A percentile compares a stretch with the other conserved stretches of the same genome.
phyloP scores from a whole-genome alignment of 202 grass and related monocot genomes.

The Brachypodium distachyon region DNA sequence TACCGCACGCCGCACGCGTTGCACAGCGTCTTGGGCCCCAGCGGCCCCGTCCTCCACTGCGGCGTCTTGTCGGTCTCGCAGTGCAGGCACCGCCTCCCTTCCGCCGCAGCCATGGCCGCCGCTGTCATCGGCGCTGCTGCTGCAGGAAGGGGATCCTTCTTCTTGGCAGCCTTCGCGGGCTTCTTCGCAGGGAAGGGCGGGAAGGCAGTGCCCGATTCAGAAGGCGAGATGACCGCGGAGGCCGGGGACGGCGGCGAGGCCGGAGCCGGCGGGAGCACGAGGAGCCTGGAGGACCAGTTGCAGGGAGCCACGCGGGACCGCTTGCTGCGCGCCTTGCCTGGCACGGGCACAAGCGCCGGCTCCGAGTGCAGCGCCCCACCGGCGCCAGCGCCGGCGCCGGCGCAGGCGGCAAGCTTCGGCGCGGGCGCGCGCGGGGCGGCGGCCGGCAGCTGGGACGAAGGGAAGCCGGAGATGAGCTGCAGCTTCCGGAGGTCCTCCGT shows the following conservation, averaged over 20 bases:
- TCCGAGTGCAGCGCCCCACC: conserved; percentile 12
- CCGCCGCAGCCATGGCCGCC: background rate
- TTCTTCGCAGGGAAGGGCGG: conserved; percentile 39
- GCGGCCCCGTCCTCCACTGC: conserved; percentile 84
- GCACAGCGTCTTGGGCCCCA: conserved; percentile 93
- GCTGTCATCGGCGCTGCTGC: background rate
- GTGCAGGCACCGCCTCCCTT: conserved; percentile 73
- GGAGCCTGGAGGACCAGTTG: conserved; percentile 58
- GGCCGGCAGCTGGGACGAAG: background rate
- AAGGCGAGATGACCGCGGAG: conserved; percentile 29
- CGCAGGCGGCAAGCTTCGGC: too few species aligned
- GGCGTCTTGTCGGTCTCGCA: conserved; percentile 96
- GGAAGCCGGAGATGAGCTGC: conserved; percentile 63
- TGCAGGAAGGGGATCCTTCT: conserved; percentile 15
- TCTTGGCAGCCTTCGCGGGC: conserved; percentile 41
- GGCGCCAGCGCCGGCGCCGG: background rate
- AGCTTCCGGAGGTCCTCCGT: conserved; percentile 74
- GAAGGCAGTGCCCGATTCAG: conserved; percentile 22
- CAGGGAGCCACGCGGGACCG: conserved; percentile 54
- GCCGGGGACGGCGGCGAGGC: conserved; percentile 19
- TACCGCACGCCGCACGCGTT: conserved; percentile 89
- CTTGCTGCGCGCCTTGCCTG: conserved; percentile 75
- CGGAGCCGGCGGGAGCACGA: conserved; percentile 29
- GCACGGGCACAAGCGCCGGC: conserved; percentile 25
- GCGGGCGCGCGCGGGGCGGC: background rate